Percentiles rank a stretch among this genome's conserved stretches.
phyloP scores from a whole-genome alignment of 805 yeast species.

The Babjeviella inositovora region DNA sequence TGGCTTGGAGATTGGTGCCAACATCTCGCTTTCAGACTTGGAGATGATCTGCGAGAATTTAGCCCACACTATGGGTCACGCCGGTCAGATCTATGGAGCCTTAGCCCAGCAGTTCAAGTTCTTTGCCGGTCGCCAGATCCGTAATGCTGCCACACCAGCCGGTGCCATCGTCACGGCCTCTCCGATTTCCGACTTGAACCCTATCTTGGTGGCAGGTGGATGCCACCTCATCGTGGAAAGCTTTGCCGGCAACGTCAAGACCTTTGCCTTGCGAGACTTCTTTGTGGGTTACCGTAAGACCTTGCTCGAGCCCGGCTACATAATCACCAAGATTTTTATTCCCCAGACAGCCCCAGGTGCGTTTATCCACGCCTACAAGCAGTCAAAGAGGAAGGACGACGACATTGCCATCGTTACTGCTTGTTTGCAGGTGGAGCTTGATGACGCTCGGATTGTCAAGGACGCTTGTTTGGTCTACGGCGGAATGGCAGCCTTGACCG shows the following conservation, averaged over 20 bases:
- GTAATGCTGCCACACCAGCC: constrained; percentile 32
- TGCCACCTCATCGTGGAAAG: constrained; percentile 18
- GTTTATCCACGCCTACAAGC: constrained; percentile 21
- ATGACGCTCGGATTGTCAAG: constrained; percentile 5
- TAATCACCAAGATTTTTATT: constrained; percentile 18
- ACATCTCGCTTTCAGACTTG: constrained; percentile 18
- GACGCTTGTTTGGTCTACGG: constrained; percentile 22
- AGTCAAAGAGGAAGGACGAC: constrained; percentile 30
- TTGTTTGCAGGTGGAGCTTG: constrained; percentile 13
- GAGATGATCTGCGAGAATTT: constrained; percentile 17
- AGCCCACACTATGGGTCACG: constrained; percentile 6
- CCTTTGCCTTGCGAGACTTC: constrained; percentile 19
- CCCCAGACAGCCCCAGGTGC: constrained; percentile 18
- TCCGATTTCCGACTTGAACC: constrained; percentile 31
- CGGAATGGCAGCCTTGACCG: constrained; percentile 31
- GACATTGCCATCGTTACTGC: constrained; percentile 32
- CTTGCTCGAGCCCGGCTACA: constrained; percentile 13
- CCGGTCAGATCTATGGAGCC: constrained; percentile 16
- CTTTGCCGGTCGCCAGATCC: constrained; percentile 30
- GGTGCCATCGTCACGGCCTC: constrained; percentile 33
- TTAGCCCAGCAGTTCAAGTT: constrained; percentile 22
- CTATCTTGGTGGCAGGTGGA: constrained; percentile 22
- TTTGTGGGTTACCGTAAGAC: constrained; percentile 26
- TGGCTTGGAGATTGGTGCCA: constrained; percentile 25
- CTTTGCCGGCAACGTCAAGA: constrained; percentile 8